phyloP scores from a whole-genome alignment of 768 basidiomycete species.

The Glaciozyma martinii region DNA sequence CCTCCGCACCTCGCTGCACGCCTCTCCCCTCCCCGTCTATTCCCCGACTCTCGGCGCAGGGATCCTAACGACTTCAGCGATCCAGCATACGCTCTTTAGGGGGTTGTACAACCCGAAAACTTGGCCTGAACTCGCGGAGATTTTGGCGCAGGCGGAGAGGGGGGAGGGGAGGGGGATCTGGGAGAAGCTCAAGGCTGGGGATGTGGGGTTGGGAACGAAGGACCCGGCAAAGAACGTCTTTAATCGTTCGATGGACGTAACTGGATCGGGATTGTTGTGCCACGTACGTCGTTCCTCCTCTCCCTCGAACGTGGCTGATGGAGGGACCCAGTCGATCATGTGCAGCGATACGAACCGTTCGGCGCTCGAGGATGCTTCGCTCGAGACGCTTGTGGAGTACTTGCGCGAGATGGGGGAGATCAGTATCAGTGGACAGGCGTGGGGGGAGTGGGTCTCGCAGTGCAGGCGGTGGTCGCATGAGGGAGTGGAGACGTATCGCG shows the following conservation, averaged over 20 bases:
- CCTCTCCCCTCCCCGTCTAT: no score
- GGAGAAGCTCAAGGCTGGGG: neutral
- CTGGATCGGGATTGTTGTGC: neutral
- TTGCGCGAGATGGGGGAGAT: constrained; percentile 7
- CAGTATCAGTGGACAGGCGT: constrained; percentile 17
- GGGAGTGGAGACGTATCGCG: constrained; percentile 15
- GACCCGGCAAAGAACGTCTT: constrained; percentile 15
- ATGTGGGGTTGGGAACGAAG: neutral
- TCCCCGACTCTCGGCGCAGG: no score
- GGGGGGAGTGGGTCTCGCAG: constrained; percentile 23
- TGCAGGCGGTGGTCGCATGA: constrained; percentile 19
- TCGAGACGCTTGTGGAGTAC: neutral
- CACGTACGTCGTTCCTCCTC: neutral
- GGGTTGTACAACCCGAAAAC: no score
- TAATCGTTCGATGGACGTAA: constrained; percentile 2
- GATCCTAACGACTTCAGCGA: no score
- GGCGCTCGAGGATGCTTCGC: no score
- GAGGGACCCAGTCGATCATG: constrained; percentile 21
- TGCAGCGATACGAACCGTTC: constrained; percentile 23
- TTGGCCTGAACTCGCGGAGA: no score
- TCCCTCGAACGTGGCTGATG: neutral
- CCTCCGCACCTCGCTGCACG: neutral
- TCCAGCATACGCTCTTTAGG: no score
- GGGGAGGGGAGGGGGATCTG: constrained; percentile 13
- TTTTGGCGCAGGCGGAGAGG: neutral